A percentile compares a stretch with the other conserved stretches of the same genome.
These are phyloP conservation scores for Boletales sp. DNA, from an alignment of 768 basidiomycete species.

Conservation along the genomic window DNA sequence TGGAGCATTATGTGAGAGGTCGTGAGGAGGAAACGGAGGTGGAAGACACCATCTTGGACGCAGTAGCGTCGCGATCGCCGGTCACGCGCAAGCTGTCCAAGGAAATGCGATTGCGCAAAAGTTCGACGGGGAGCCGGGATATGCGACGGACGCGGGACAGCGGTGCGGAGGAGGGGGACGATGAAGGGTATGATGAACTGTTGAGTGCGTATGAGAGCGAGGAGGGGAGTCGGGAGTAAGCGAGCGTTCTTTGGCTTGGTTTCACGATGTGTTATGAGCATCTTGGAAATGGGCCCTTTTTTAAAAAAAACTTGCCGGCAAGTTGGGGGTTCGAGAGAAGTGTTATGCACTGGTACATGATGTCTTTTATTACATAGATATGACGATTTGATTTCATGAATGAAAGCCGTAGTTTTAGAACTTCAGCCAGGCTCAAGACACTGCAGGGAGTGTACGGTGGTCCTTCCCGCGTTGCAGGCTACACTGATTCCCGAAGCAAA, in stretches of 20 bases:
- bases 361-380: too few relatives aligned
- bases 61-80: constrained; percentile 23
- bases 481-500: too few relatives aligned
- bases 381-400: too few relatives aligned
- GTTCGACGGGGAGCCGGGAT: constrained; percentile 38
- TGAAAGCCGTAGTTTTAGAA: too few relatives aligned
- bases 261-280: not conserved
- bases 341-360: too few relatives aligned
- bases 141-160: constrained; percentile 47
- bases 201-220: constrained; percentile 83
- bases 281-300: not conserved
- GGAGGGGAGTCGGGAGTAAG: constrained; percentile 39
- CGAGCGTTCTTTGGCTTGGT: not conserved
- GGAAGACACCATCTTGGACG: not conserved
- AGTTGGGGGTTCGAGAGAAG: not conserved
- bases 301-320: too few relatives aligned
- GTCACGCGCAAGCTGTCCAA: constrained; percentile 27
- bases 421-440: too few relatives aligned
- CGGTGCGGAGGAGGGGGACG: constrained; percentile 74
- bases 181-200: constrained; percentile 71
- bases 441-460: too few relatives aligned
- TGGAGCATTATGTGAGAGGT: constrained; percentile 41
- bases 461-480: too few relatives aligned
- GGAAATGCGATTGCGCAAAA: constrained; percentile 41
- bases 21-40: not conserved